Conservation (phyloP, 805 yeast species). For the Wickerhamiella occidentalis region DNA sequence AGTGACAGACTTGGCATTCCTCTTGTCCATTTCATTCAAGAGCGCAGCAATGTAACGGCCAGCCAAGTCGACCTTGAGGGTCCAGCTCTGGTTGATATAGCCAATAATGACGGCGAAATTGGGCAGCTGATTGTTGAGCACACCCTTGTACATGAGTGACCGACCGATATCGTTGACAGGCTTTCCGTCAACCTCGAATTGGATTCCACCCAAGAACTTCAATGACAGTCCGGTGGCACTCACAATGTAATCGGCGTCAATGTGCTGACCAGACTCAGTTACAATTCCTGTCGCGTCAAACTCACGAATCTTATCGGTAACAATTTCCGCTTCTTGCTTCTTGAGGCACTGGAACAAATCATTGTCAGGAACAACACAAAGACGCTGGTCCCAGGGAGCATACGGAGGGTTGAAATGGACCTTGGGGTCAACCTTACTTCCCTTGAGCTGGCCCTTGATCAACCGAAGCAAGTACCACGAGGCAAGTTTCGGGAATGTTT, state of each 20-base stretch:
- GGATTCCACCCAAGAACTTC: conserved; percentile 4
- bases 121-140: conserved; percentile 3
- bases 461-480: background rate
- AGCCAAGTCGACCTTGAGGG: conserved; percentile 10
- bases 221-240: conserved; percentile 7
- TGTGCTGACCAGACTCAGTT: conserved; percentile 8
- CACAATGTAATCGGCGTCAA: conserved; percentile 10
- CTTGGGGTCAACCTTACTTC: conserved; percentile 3
- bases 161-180: background rate
- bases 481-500: conserved; percentile 5
- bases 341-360: conserved; percentile 9
- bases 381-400: conserved; percentile 12
- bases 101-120: conserved; percentile 6
- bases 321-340: conserved; percentile 1
- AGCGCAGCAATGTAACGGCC: conserved; percentile 2
- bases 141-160: conserved; percentile 7
- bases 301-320: conserved; percentile 8
- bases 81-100: conserved; percentile 10
- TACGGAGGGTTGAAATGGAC: conserved; percentile 10
- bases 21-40: conserved; percentile 6
- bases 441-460: conserved; percentile 9
- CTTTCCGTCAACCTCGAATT: conserved; percentile 5
- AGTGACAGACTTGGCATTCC: background rate
- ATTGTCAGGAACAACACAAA: conserved; percentile 10
- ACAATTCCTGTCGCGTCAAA: conserved; percentile 11